Evolutionary conservation across 176 grass and related monocot genomes (phyloP).

Genomic region (Secale cereale): DNA sequence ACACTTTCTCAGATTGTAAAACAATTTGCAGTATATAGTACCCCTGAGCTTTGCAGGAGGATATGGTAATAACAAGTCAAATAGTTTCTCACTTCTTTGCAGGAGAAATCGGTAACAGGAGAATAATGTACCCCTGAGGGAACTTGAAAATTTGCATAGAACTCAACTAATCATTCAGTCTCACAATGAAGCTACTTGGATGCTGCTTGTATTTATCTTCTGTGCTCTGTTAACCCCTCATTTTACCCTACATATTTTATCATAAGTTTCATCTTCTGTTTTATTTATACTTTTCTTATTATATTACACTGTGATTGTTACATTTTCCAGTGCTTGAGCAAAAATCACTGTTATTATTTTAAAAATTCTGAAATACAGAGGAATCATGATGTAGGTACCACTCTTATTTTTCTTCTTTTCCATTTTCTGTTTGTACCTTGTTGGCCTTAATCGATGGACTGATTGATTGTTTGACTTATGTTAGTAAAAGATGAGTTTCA

Average conservation of each 20-base stretch:
- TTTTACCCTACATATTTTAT: background rate
- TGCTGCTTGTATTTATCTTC: background rate
- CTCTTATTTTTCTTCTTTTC: background rate
- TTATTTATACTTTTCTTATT: background rate
- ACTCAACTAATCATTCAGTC: background rate
- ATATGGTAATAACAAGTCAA: too few relatives aligned
- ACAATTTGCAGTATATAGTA: too few relatives aligned
- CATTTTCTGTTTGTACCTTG: background rate
- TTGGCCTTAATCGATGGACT: background rate
- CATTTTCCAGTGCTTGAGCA: background rate
- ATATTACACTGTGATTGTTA: background rate
- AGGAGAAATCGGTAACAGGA: too few relatives aligned
- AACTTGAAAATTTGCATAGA: background rate
- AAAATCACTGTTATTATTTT: too few relatives aligned
- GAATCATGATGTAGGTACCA: constrained; percentile 88
- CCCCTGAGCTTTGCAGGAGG: too few relatives aligned
- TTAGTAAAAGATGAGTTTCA: too few relatives aligned
- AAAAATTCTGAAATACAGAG: constrained; percentile 58
- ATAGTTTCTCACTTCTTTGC: too few relatives aligned
- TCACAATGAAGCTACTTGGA: background rate
- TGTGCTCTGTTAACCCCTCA: background rate
- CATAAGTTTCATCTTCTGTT: background rate
- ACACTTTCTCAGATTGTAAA: too few relatives aligned
- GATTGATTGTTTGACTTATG: background rate
- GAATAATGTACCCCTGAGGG: too few relatives aligned